Evolutionary conservation across 306 rosid species (phyloP), one percentile per base, ranked within the genome.

Genomic region (Pterocarpus macrocarpus): DNA sequence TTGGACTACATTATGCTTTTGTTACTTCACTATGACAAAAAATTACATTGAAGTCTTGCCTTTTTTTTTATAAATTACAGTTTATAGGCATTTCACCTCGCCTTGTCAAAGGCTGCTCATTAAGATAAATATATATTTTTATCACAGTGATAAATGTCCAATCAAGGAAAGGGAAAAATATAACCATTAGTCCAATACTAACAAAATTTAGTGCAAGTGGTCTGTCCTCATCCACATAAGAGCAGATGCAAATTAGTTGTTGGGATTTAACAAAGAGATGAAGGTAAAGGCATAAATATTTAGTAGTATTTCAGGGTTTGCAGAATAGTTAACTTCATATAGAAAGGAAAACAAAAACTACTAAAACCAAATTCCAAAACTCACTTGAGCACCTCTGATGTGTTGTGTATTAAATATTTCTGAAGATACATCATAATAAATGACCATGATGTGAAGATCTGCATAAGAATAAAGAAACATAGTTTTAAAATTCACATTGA

Each of bases 391-490:
- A 93, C 81, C 71, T 81, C 71, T 65, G 76, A 80, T 32, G 94
- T 82, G 80, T 87, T 73, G 32, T 82, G 84, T 66, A 76, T 73
- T 36, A 95, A 89, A 86, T 95, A 95, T 82, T 89, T 95, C 84
- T 93, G 97, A 77, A 95, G 80, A 79, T 89, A 65, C 97, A 91
- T 90, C 99, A 91, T 90, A 80, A 91, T 82, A 70, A 64, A 83
- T 44, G 97, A 93, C 97, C 97, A 95, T 22, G 99, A 88, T 13
- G 73, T 87, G 86, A 95, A 93, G 45, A 91, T 90, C 99, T 95
- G 95, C 91, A 84, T 8, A 34, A 74, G 38, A 75, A 73, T 17
- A 41, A 65, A 43, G 47, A 43, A 43, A 76, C 7, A 81, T 77
- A 52, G 12, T 41, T 50, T 57, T 49, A 53, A 7, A 41, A 66